Conservation (phyloP, 23 red algal genomes). For the Gracilaria gracilis region DNA sequence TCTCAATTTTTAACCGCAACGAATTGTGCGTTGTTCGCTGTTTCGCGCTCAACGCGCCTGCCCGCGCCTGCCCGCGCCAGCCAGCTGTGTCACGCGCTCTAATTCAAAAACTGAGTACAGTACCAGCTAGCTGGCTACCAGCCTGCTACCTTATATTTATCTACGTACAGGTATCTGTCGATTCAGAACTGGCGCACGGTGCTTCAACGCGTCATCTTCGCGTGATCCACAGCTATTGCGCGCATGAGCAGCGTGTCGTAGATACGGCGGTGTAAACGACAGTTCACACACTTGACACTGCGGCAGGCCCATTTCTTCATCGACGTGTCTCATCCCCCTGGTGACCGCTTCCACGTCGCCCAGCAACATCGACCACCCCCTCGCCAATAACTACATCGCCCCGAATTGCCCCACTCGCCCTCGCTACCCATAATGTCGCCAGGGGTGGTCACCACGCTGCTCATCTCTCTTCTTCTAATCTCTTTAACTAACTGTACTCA, state of each 20-base stretch:
- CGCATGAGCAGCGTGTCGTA: too few relatives aligned
- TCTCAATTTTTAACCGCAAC: conserved; percentile 7
- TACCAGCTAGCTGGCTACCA: background rate
- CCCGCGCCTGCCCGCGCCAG: background rate
- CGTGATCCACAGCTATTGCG: too few relatives aligned
- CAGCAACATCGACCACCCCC: too few relatives aligned
- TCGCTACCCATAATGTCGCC: background rate
- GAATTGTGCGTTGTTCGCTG: background rate
- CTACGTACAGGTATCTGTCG: background rate
- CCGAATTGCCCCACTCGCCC: too few relatives aligned
- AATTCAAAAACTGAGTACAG: background rate
- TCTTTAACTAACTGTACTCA: background rate
- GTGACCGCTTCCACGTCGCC: background rate
- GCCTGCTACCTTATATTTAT: background rate
- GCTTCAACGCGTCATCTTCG: too few relatives aligned
- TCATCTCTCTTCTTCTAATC: background rate
- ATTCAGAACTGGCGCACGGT: background rate
- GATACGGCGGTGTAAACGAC: too few relatives aligned
- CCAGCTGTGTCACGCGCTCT: background rate
- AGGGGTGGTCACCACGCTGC: background rate
- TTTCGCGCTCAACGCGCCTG: too few relatives aligned
- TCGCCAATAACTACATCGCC: too few relatives aligned
- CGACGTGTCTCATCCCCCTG: background rate
- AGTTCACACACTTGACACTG: background rate
- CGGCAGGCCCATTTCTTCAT: background rate